A percentile compares a stretch with the other conserved stretches of the same genome.
phyloP scores from a whole-genome alignment of 257 asterid species.

The Echites panduratus region DNA sequence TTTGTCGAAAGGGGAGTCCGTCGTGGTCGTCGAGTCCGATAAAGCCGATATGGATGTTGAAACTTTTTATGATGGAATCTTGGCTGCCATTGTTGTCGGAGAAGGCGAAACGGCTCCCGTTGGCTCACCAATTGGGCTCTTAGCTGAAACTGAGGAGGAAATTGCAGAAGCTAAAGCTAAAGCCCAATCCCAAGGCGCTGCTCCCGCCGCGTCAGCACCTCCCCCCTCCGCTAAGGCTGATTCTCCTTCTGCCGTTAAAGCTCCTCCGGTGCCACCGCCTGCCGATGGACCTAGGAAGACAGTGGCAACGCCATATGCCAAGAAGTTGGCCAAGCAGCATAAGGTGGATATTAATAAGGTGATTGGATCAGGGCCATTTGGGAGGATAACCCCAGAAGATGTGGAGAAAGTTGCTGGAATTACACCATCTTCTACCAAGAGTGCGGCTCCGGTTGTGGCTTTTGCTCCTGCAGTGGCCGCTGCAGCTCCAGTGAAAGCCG shows the following conservation, averaged over 20 bases:
- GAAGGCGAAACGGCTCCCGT: constrained; percentile 71
- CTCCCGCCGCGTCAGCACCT: constrained; percentile 21
- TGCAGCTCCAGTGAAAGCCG: constrained; percentile 29
- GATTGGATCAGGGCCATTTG: constrained; percentile 79
- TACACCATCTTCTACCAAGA: constrained; percentile 34
- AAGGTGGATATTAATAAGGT: constrained; percentile 60
- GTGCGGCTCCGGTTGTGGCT: constrained; percentile 22
- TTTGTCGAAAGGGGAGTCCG: constrained; percentile 71
- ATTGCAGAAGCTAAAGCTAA: constrained; percentile 58
- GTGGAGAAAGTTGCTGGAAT: constrained; percentile 90
- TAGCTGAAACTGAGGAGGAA: constrained; percentile 64
- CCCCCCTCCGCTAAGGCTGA: constrained; percentile 20
- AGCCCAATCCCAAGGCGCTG: constrained; percentile 38
- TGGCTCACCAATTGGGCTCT: constrained; percentile 60
- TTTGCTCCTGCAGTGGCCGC: constrained; percentile 29
- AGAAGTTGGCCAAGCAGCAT: constrained; percentile 80
- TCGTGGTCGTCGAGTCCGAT: constrained; percentile 82
- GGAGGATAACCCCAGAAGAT: constrained; percentile 81
- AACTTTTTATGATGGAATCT: constrained; percentile 63
- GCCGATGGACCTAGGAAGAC: constrained; percentile 43
- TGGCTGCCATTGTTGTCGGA: constrained; percentile 68
- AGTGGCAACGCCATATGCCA: constrained; percentile 77
- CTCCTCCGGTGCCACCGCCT: constrained; percentile 21
- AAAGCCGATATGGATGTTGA: constrained; percentile 88
- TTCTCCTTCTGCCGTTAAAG: constrained; percentile 19